phyloP scores from a whole-genome alignment of 1,284 basidiomycete species.

The Irpex sp. region DNA sequence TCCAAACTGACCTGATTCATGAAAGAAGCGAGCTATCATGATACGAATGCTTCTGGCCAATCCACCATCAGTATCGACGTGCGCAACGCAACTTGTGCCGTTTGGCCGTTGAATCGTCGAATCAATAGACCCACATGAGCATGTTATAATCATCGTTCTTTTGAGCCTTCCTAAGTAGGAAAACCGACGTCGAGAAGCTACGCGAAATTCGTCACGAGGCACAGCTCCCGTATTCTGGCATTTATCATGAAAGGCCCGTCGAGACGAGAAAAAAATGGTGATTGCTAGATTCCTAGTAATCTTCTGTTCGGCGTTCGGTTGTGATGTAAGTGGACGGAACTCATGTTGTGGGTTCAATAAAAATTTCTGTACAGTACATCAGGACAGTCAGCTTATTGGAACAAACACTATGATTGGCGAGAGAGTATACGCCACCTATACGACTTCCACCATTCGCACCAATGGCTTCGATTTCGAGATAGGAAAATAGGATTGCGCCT shows the following conservation, averaged over 20 bases:
- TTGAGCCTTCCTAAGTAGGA: not conserved
- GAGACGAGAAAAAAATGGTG: not conserved
- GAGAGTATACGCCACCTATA: not conserved
- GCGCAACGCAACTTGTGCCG: not conserved
- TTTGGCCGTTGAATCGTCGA: not conserved
- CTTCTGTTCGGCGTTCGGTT: not conserved
- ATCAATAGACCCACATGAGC: not conserved
- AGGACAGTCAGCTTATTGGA: no score
- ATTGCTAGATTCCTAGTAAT: not conserved
- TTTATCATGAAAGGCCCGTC: not conserved
- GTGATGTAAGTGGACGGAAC: not conserved
- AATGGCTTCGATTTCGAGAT: no score
- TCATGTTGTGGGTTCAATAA: no score
- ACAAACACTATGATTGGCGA: not conserved
- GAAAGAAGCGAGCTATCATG: no score
- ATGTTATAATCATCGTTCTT: not conserved
- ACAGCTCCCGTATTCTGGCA: not conserved
- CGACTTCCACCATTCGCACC: no score
- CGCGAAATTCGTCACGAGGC: not conserved
- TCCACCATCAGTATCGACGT: not conserved
- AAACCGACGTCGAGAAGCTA: not conserved
- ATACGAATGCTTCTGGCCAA: not conserved
- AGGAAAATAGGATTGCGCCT: no score
- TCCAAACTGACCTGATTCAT: no score
- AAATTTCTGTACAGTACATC: no score